Evolutionary conservation across 331 rosid genomes (phyloP).

Genomic region (Quercus tomentella): DNA sequence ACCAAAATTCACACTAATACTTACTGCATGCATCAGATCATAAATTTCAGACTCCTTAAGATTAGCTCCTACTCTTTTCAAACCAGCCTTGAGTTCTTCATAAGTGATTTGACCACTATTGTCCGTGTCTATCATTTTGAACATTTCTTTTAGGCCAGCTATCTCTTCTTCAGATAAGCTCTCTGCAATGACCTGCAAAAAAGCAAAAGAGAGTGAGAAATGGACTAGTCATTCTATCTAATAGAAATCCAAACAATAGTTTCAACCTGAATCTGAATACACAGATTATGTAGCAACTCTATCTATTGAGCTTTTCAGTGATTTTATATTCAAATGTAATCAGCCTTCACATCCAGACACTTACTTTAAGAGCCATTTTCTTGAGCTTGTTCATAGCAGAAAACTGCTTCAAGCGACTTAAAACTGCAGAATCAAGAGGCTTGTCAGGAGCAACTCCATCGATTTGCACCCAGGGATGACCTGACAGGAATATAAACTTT

Average conservation of each 20-base stretch:
- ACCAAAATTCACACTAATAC: constrained; percentile 19
- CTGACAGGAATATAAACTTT: constrained; percentile 40
- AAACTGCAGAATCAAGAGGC: constrained; percentile 93
- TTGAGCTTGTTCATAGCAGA: constrained; percentile 98
- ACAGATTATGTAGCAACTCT: neutral
- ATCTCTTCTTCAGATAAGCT: constrained; percentile 95
- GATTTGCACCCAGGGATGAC: constrained; percentile 98
- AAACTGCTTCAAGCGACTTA: constrained; percentile 93
- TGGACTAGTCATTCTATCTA: neutral
- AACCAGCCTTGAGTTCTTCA: constrained; percentile 93
- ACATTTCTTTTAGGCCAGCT: constrained; percentile 94
- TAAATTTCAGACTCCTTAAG: constrained; percentile 91
- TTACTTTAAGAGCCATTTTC: constrained; percentile 87
- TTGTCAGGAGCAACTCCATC: constrained; percentile 95
- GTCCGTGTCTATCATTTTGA: constrained; percentile 95
- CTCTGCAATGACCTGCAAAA: constrained; percentile 83
- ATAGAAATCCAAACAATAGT: neutral
- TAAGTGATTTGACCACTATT: constrained; percentile 92
- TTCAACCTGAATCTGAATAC: constrained; percentile 1
- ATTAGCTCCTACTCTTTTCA: constrained; percentile 91
- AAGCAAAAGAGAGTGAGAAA: neutral
- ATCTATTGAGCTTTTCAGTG: neutral
- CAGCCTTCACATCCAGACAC: constrained; percentile 23
- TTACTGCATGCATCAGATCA: constrained; percentile 95
- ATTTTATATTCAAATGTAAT: neutral